Base-by-base conservation (phyloP, 2,329 filamentous ascomycete genomes). In the Trichoderma koningii region DNA sequence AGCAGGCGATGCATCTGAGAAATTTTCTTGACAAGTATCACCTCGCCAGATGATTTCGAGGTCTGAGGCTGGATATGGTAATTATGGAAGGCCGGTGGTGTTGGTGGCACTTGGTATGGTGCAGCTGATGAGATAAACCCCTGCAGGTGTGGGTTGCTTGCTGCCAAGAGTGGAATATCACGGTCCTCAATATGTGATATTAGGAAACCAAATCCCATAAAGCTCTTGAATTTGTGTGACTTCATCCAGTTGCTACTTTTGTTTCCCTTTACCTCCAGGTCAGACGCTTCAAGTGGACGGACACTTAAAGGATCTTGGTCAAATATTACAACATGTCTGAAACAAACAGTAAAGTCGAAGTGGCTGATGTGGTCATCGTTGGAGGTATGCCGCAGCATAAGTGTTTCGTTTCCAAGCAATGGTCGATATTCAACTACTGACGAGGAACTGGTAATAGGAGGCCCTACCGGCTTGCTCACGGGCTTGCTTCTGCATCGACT, bases 401-500 rank as follows among this genome's bases (percentile, higher is more conserved):
- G 42, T 15, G 12, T 3, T 28, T 12, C 34, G 45, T 19, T 14
- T 12, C 45, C 21, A 12, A n/a, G 0, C n/a, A 38, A 30, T 38
- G 26, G 23, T n/a, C 15, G 7, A 48, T 38, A 28, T 45, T 23
- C 30, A 30, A 41, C 23, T 23, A 21, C 42, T 50, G 30, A 52
- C 34, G 34, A 52, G 6, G 15, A 5, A 19, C 14, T n/a, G 9
- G 38, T 48, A 9, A 44, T 57, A 75, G 80, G 78, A 38, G 38
- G 50, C 12, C 59, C 59, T 48, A 82, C 64, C 17, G 81, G 81
- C 17, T 74, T 82, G 1, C 76, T 81, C 17, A 77, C 78, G 12
- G 80, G 78, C 0, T 72, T 82, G 41, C 74, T 82, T 2, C 76
- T 80, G 10, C 74, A 78, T 5, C 73, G 76, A 15, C 70, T 81